Base-by-base conservation (phyloP, 179 eudicot species). In the Nepenthes alata region DNA sequence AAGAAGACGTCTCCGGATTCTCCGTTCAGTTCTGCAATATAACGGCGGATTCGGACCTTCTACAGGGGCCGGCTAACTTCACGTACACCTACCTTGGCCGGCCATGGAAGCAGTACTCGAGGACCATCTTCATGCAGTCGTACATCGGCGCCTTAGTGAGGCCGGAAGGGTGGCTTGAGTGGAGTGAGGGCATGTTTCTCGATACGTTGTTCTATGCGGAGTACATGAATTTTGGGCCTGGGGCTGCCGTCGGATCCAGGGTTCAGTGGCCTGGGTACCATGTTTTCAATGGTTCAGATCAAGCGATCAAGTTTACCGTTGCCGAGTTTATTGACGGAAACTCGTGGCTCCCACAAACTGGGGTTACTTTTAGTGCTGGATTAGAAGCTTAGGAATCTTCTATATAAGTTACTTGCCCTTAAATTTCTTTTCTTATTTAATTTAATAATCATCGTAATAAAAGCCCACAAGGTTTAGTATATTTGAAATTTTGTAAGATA, bases 51-150 rank as follows among this genome's bases (percentile, higher is more conserved):
- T 72, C 15, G 48, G 72, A 53, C 8, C 45, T 62, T 68, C 69
- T 47, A 14, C 73, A 6, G 63, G 71, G 34, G 69, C 77, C 4
- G 62, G 74, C 0, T 45, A 50, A 8, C 62, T 38, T 7, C 58
- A 77, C 61, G 47, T 59, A 82, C 34, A 89, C 79, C 15, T 89
- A 65, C 62, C 73, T 91, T 11, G 96, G 98, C 2, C 74, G 98
- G 54, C 98, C 98, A 2, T 91, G 98, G 98, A 91, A 91, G 75
- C 73, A 77, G 14, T 91, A 75, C 37, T 89, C 98, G 0, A 81
- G 98, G 80, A 89, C 96, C 0, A 72, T 89, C 8, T 68, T 86
- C 16, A 72, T 91, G 64, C 62, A 78, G 11, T 84, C 83, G 1
- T 67, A 65, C n/a, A 52, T 91, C 56, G 81, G 83, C 64, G 64